Conservation (phyloP, 306 rosid species). For the Cicer judaicum region DNA sequence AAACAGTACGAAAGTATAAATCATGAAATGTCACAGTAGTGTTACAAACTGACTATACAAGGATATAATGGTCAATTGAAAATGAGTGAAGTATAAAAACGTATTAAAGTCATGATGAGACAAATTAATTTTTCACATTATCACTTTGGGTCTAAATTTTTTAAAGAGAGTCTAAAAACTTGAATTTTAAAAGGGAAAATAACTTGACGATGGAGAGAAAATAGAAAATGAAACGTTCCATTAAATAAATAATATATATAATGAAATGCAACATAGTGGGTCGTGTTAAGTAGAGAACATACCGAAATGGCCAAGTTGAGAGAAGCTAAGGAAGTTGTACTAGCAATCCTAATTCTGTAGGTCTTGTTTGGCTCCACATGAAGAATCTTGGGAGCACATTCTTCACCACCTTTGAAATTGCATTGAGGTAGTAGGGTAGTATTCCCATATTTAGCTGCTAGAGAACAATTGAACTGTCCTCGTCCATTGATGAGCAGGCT, state of each 20-base stretch:
- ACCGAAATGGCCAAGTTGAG: slow-evolving; percentile 87
- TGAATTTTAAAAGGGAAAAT: no score
- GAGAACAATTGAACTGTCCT: slow-evolving; percentile 78
- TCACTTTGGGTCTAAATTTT: no score
- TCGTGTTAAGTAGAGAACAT: slow-evolving; percentile 25
- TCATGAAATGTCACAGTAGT: no score
- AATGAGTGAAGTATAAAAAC: no score
- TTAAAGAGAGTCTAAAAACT: no score
- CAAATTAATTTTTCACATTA: no score
- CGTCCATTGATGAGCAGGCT: slow-evolving; percentile 71
- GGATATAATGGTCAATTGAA: no score
- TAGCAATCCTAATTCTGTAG: slow-evolving; percentile 76
- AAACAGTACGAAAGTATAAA: no score
- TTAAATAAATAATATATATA: not conserved
- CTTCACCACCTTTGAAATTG: slow-evolving; percentile 57
- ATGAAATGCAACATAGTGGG: not conserved
- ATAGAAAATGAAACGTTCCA: no score
- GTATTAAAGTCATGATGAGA: no score
- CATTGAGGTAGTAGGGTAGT: slow-evolving; percentile 49
- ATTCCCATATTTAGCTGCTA: slow-evolving; percentile 54
- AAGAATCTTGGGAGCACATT: slow-evolving; percentile 74
- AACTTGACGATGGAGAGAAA: no score
- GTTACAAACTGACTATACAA: no score
- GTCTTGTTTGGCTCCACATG: slow-evolving; percentile 71
- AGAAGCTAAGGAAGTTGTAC: slow-evolving; percentile 79